These are phyloP conservation scores for Hanseniaspora uvarum DNA, from an alignment of 1,139 yeast species.

Conservation along the genomic window DNA sequence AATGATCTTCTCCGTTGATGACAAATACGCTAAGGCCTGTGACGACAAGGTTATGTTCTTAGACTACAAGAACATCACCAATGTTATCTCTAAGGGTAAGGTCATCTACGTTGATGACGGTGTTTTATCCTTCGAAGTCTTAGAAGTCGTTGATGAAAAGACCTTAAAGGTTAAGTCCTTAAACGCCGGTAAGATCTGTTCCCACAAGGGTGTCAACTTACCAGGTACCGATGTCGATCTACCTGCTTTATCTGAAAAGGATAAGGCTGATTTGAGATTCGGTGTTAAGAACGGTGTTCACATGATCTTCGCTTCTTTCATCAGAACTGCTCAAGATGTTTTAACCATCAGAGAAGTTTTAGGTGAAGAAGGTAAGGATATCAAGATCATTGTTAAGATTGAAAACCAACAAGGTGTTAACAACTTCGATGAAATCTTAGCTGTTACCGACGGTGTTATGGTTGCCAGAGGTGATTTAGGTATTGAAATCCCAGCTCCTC, in stretches of 20 bases:
- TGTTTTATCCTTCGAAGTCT: slow-evolving; percentile 87
- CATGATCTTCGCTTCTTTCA: slow-evolving; percentile 97
- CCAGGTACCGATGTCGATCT: slow-evolving; percentile 98
- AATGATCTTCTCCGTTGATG: slow-evolving; percentile 89
- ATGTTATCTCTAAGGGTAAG: slow-evolving; percentile 78
- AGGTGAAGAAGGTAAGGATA: slow-evolving; percentile 93
- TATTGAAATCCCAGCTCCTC: slow-evolving; percentile 98
- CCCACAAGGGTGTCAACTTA: slow-evolving; percentile 98
- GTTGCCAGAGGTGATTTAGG: slow-evolving; percentile 99
- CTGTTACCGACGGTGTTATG: slow-evolving; percentile 98
- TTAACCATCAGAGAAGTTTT: slow-evolving; percentile 81
- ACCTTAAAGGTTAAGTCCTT: slow-evolving; percentile 79
- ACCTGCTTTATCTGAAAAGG: slow-evolving; percentile 97
- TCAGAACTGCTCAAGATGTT: slow-evolving; percentile 88
- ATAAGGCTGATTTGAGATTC: slow-evolving; percentile 75
- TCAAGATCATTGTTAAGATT: slow-evolving; percentile 92
- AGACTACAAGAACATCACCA: slow-evolving; percentile 93
- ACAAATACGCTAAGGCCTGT: slow-evolving; percentile 56
- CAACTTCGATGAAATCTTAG: slow-evolving; percentile 92
- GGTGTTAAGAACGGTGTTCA: slow-evolving; percentile 97
- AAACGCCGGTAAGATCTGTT: slow-evolving; percentile 89
- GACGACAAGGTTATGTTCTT: slow-evolving; percentile 75
- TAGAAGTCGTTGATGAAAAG: slow-evolving; percentile 64
- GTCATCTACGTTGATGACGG: slow-evolving; percentile 95
- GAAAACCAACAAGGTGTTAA: slow-evolving; percentile 99